phyloP scores from a whole-genome alignment of 169 alveolate species.

The Cryptosporidium ubiquitum region DNA sequence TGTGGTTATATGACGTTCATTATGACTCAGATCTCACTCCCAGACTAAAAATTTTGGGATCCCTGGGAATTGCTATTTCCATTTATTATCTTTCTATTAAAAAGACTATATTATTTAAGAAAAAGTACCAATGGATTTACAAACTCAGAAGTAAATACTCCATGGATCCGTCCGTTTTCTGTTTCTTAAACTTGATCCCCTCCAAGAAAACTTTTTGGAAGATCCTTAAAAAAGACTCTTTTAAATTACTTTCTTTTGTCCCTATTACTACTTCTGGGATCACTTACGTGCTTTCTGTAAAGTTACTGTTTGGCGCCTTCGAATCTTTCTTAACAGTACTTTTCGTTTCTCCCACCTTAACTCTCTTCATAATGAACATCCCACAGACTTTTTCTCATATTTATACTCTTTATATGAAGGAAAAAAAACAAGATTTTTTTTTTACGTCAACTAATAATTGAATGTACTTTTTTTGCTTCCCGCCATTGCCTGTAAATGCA shows the following conservation, averaged over 20 bases:
- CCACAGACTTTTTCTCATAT: slow-evolving; percentile 8
- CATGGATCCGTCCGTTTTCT: slow-evolving; percentile 27
- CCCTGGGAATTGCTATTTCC: slow-evolving; percentile 43
- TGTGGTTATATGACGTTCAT: slow-evolving; percentile 48
- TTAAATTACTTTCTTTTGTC: slow-evolving; percentile 14
- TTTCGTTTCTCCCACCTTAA: slow-evolving; percentile 44
- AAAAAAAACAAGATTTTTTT: not conserved
- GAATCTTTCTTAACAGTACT: slow-evolving; percentile 61
- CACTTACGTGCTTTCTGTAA: slow-evolving; percentile 22
- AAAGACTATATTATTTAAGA: slow-evolving; percentile 43
- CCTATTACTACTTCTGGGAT: slow-evolving; percentile 45
- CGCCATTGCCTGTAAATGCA: not conserved
- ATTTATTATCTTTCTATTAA: slow-evolving; percentile 34
- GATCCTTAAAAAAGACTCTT: slow-evolving; percentile 34
- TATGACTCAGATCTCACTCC: slow-evolving; percentile 41
- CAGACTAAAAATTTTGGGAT: slow-evolving; percentile 28
- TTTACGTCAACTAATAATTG: not conserved
- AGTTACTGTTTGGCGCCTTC: slow-evolving; percentile 60
- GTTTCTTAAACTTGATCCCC: slow-evolving; percentile 27
- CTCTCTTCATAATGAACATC: slow-evolving; percentile 37
- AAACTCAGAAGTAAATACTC: not conserved
- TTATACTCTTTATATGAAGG: not conserved
- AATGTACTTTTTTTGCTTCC: not conserved
- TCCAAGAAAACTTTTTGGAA: slow-evolving; percentile 64
- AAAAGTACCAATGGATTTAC: slow-evolving; percentile 34